Evolutionary conservation across 2,329 filamentous ascomycete species (phyloP), one percentile per base, ranked within the genome.

Genomic region (Sporothrix pseudoabietina): DNA sequence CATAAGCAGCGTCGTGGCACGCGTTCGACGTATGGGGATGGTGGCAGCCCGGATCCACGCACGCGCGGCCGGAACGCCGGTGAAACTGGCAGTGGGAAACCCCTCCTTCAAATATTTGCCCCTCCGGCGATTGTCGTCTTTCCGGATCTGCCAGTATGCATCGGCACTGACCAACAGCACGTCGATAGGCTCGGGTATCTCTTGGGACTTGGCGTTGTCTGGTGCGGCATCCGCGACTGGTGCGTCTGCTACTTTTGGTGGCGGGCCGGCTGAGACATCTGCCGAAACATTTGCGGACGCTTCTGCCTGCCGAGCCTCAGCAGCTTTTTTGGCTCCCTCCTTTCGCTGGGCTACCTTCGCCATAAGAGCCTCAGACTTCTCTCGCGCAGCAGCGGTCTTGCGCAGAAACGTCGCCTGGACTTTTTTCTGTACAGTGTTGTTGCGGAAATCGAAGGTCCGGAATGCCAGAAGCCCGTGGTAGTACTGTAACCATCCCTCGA

Each of bases 31-130:
- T 19, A 22, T 30, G 4, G 75, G 73, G 19, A 73, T 35, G 0
- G 69, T 69, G 1, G 75, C 69, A 1, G 35, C 26, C 3, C 73
- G 71, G 52, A 75, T 72, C 75, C 75, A 75, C 0, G 71, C 30
- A 1, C 57, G 41, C 69, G 74, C 12, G 1, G 71, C 71, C 3
- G 75, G 75, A 5, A 75, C 52, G 2, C 75, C 75, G 0, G 73
- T 71, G 70, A 65, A 75, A 1, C 7, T 9, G 0, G 0, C 35
- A 0, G 47, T 41, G 1, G 73, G 73, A 35, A 68, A 74, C n/a
- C 30, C 74, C 44, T 68, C n/a, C 8, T 49, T 12, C n/a, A 26
- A 26, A 26, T 26, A 26, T 26, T 26, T 26, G 26, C 26, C 26
- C 26, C 26, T 26, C 26, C 26, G 26, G 26, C 26, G 26, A 26